A percentile compares a stretch with the other conserved stretches of the same genome.
phyloP scores from a whole-genome alignment of 202 grass and related monocot species.

The Carex arenaria region DNA sequence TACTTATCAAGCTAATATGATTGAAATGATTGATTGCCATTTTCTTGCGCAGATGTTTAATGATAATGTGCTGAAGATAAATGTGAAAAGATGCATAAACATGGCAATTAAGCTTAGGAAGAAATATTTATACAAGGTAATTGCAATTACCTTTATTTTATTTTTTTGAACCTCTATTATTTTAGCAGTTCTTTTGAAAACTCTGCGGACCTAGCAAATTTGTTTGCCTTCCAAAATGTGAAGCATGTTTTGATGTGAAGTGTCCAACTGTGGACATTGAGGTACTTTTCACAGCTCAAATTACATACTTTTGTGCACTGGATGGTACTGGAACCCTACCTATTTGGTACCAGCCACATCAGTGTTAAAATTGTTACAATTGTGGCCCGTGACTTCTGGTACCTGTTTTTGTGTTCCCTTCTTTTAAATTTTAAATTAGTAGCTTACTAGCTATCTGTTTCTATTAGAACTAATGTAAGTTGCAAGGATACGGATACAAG shows the following conservation, averaged over 20 bases:
- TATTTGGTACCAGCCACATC: not conserved
- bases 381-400: not conserved
- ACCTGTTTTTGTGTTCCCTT: not conserved
- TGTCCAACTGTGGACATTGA: not conserved
- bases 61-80: slow-evolving; percentile 87
- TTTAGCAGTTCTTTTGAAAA: not conserved
- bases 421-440: not conserved
- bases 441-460: not conserved
- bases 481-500: not conserved
- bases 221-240: not conserved
- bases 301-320: not conserved
- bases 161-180: not conserved
- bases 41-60: slow-evolving; percentile 77
- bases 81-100: slow-evolving; percentile 84
- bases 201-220: not conserved
- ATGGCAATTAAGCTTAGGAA: slow-evolving; percentile 95
- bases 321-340: not conserved
- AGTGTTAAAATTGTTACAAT: not conserved
- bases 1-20: not conserved
- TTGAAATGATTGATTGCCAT: slow-evolving; percentile 9
- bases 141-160: not conserved
- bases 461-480: not conserved
- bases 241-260: not conserved
- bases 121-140: slow-evolving; percentile 82
- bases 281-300: not conserved